These are phyloP conservation scores for Triangularia setosa DNA, from an alignment of 2,329 filamentous ascomycete species.

Conservation along the genomic window DNA sequence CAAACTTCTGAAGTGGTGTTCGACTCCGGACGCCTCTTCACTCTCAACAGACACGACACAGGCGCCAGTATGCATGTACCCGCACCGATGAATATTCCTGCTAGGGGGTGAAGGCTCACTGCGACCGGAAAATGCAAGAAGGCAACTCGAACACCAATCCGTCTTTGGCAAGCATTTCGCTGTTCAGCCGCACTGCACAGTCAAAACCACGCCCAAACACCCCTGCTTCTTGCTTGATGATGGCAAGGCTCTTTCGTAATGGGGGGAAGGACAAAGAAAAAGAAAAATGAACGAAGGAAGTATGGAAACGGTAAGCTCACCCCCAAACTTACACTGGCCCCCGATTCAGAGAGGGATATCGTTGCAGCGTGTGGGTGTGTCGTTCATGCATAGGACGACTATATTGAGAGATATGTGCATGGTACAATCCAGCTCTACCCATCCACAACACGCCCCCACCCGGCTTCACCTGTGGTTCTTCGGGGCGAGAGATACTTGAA, in stretches of 20 bases:
- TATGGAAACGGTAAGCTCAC: not conserved
- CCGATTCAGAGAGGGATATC: not conserved
- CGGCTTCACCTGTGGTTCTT: not conserved
- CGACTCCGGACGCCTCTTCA: not conserved
- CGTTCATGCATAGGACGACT: not conserved
- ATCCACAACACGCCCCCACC: not conserved
- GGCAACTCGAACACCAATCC: slow-evolving; percentile 4
- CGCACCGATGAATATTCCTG: not conserved
- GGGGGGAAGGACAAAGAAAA: not conserved
- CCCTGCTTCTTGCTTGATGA: not conserved
- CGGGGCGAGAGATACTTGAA: not conserved
- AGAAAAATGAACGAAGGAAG: not conserved
- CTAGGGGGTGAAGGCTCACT: not conserved
- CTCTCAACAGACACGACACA: not conserved
- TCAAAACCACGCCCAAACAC: not conserved
- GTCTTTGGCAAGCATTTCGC: not conserved
- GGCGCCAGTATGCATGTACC: not conserved
- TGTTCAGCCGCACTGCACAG: slow-evolving; percentile 2
- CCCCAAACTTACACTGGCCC: not conserved
- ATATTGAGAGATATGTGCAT: not conserved
- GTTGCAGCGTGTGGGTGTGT: not conserved
- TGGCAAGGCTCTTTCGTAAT: not conserved
- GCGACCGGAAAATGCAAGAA: not conserved
- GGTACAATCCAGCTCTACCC: not conserved
- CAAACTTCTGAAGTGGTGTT: not conserved